A percentile compares a stretch with the other conserved stretches of the same genome.
Conservation (phyloP, 2,329 filamentous ascomycete species). For the Ilyonectria robusta region DNA sequence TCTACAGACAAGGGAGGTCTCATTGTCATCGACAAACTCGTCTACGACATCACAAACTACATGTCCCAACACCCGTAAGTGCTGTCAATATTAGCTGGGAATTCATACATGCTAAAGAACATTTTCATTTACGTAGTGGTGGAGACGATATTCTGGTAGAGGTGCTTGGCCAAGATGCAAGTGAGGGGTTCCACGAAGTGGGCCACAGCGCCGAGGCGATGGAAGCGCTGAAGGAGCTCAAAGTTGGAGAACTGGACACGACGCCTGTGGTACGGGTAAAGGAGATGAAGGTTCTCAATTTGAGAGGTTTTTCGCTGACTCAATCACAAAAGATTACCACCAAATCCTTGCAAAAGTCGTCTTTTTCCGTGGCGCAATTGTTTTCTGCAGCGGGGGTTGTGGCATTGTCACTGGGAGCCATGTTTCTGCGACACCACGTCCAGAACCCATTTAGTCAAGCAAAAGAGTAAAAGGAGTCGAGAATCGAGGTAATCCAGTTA, state of each 20-base stretch:
- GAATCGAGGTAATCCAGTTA: neutral
- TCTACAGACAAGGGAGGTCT: conserved; percentile 16
- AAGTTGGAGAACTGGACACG: conserved; percentile 19
- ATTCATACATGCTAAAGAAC: neutral
- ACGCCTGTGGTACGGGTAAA: conserved; percentile 11
- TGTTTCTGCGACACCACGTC: conserved; percentile 26
- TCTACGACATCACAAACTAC: conserved; percentile 28
- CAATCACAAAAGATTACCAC: neutral
- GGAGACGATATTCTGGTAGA: conserved; percentile 28
- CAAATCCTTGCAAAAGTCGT: neutral
- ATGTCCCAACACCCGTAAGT: conserved; percentile 24
- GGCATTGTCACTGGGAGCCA: conserved; percentile 18
- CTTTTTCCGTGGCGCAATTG: conserved; percentile 4
- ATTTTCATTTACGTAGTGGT: neutral
- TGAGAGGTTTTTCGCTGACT: neutral
- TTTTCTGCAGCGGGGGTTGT: conserved; percentile 12
- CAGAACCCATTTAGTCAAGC: conserved; percentile 2
- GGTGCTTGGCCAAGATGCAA: conserved; percentile 21
- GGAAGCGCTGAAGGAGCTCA: conserved; percentile 16
- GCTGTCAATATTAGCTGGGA: too few relatives aligned
- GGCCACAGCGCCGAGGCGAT: conserved; percentile 25
- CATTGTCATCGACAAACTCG: conserved; percentile 24
- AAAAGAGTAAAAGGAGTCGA: conserved; percentile 6
- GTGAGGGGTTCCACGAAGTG: conserved; percentile 27
- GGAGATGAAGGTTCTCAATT: neutral